A percentile compares a stretch with the other conserved stretches of the same genome.
Conservation (phyloP, 768 basidiomycete species). For the Gautieria morchelliformis region DNA sequence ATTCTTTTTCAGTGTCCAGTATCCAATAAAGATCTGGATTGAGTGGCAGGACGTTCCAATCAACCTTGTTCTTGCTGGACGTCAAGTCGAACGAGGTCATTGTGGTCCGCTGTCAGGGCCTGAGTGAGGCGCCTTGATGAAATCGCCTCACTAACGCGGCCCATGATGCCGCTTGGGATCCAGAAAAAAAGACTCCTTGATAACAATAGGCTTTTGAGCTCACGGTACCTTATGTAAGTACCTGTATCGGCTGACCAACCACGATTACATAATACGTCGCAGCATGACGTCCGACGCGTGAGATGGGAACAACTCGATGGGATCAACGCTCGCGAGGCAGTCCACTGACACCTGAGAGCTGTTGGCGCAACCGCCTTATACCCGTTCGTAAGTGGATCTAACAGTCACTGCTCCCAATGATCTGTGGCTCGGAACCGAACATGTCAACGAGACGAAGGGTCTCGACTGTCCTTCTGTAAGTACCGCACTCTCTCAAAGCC, state of each 20-base stretch:
- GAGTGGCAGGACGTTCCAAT: background rate
- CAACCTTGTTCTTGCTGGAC: background rate
- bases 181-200: no score
- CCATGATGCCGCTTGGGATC: no score
- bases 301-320: background rate
- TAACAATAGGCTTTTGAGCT: no score
- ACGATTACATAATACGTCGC: background rate
- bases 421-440: no score
- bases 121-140: no score
- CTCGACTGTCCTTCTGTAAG: no score
- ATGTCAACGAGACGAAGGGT: background rate
- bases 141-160: no score
- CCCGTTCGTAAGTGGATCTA: background rate
- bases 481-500: no score
- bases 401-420: no score
- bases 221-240: no score
- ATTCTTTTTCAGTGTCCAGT: constrained; percentile 14
- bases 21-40: constrained; percentile 6
- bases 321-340: background rate
- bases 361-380: background rate
- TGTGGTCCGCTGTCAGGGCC: background rate
- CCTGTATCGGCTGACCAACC: background rate
- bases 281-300: background rate
- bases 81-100: background rate
- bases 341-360: background rate